Conservation (phyloP, 345 rosid genomes). For the Citrus mangshanensis region DNA sequence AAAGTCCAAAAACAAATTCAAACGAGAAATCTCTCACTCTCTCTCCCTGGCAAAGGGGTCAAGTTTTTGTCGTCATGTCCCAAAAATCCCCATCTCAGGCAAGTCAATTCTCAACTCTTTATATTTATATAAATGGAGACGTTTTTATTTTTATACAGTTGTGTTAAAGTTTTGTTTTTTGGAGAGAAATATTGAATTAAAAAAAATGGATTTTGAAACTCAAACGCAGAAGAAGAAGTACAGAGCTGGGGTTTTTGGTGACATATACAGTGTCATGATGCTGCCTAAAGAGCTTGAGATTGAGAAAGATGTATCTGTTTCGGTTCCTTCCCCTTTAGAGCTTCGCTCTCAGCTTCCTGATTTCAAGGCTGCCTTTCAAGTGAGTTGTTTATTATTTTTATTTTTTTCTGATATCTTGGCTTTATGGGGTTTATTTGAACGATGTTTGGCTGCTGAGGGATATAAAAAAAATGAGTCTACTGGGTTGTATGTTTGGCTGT, state of each 20-base stretch:
- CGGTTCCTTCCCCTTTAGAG: slow-evolving; percentile 40
- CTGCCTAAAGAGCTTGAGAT: slow-evolving; percentile 60
- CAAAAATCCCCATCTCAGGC: slow-evolving; percentile 30
- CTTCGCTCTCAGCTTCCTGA: slow-evolving; percentile 66
- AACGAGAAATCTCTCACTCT: neutral
- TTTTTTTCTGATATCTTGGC: neutral
- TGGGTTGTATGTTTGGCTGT: neutral
- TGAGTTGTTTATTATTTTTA: slow-evolving; percentile 19
- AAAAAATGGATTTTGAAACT: slow-evolving; percentile 39
- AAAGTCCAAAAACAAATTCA: neutral
- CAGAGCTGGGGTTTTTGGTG: slow-evolving; percentile 44
- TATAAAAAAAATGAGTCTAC: neutral
- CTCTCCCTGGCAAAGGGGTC: too few species aligned
- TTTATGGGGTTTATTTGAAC: neutral
- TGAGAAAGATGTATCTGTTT: slow-evolving; percentile 42
- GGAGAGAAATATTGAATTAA: neutral
- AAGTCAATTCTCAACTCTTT: slow-evolving; percentile 11
- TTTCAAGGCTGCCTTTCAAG: slow-evolving; percentile 45
- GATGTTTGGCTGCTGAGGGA: slow-evolving; percentile 12
- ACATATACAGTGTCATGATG: slow-evolving; percentile 42
- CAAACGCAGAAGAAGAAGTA: slow-evolving; percentile 46
- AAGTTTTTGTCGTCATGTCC: slow-evolving; percentile 23
- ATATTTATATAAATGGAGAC: neutral
- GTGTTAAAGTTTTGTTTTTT: neutral
- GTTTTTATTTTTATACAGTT: neutral